These are phyloP conservation scores for Cercospora nicotianae DNA, from an alignment of 2,329 filamentous ascomycete genomes.

Conservation along the genomic window DNA sequence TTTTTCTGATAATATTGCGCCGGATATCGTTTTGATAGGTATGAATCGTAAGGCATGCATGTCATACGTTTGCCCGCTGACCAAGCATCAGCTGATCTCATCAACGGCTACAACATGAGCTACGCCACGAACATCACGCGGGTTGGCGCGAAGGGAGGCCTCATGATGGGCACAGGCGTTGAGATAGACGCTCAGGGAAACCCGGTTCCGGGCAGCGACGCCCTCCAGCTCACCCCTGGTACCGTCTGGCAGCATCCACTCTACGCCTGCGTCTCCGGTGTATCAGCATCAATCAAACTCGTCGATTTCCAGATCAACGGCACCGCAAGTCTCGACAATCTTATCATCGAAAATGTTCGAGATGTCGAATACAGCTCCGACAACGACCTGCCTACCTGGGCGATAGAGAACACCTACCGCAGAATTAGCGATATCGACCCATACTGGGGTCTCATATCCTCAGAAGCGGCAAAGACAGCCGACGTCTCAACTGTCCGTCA, in stretches of 20 bases:
- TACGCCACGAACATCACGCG: slow-evolving; percentile 6
- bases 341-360: slow-evolving; percentile 14
- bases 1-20: background rate
- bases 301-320: slow-evolving; percentile 21
- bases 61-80: too few relatives aligned
- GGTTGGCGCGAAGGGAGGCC: slow-evolving; percentile 3
- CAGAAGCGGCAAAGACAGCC: background rate
- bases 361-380: background rate
- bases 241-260: slow-evolving; percentile 13
- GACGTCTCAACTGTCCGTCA: background rate
- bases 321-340: slow-evolving; percentile 17
- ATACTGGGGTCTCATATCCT: slow-evolving; percentile 13
- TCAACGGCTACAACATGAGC: background rate
- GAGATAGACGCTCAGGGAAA: slow-evolving; percentile 9
- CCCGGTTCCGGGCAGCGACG: background rate
- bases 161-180: slow-evolving; percentile 7
- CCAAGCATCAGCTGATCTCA: background rate
- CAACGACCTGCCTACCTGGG: slow-evolving; percentile 11
- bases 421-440: background rate
- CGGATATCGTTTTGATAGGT: background rate
- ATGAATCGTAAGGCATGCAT: too few relatives aligned
- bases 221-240: background rate
- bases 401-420: slow-evolving; percentile 4
- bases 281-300: slow-evolving; percentile 14
- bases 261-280: slow-evolving; percentile 10